These are phyloP conservation scores for Jasminum sambac DNA, from an alignment of 257 asterid genomes.

Conservation along the genomic window DNA sequence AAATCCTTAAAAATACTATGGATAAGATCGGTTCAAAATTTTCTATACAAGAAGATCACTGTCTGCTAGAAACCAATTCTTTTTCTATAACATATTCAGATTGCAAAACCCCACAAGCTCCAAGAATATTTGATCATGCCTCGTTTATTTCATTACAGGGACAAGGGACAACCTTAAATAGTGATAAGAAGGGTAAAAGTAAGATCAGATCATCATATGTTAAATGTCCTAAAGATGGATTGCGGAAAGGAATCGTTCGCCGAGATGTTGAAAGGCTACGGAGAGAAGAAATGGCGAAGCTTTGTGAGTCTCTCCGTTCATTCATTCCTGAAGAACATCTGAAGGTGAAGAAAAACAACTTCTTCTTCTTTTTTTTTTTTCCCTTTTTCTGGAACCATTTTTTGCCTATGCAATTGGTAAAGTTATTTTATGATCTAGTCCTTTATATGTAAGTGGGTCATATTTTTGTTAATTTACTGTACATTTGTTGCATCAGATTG, in stretches of 20 bases:
- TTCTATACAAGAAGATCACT: not conserved
- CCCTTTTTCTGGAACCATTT: not conserved
- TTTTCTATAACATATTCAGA: not conserved
- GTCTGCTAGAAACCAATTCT: not conserved
- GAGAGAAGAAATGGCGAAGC: constrained; percentile 50
- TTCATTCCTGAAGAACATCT: constrained; percentile 40
- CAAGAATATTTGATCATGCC: not conserved
- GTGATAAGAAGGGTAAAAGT: too few species aligned
- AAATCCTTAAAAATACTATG: not conserved
- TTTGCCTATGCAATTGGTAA: not conserved
- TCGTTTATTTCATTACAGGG: not conserved
- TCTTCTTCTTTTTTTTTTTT: not conserved
- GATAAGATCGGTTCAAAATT: not conserved
- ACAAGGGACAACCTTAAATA: not conserved
- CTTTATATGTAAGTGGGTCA: not conserved
- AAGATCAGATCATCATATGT: not conserved
- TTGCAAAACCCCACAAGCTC: not conserved
- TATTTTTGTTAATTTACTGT: not conserved
- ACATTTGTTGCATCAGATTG: not conserved
- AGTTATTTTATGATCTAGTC: not conserved
- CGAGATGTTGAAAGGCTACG: constrained; percentile 52
- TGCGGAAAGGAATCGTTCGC: constrained; percentile 32
- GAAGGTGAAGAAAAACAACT: constrained; percentile 30
- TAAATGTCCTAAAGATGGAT: not conserved
- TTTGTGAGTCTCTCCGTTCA: constrained; percentile 42